Percentiles rank a stretch among this genome's conserved stretches.
Evolutionary conservation across 257 asterid species (phyloP).

Genomic region (Salvia hispanica): DNA sequence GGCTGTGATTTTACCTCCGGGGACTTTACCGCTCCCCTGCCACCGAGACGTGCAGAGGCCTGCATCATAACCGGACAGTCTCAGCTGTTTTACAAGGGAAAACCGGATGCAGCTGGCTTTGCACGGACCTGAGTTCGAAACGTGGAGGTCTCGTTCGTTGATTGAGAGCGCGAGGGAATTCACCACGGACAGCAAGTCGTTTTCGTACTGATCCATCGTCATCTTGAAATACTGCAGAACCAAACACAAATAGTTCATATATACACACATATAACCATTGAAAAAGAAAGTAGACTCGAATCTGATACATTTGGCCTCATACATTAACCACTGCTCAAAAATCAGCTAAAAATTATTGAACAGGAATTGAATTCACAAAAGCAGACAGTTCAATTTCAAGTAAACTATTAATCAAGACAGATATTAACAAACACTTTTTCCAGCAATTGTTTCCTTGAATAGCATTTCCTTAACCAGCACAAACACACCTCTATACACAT

Average conservation of each 20-base stretch:
- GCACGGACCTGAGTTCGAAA: conserved; percentile 54
- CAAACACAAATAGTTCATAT: conserved; percentile 19
- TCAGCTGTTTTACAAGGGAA: conserved; percentile 61
- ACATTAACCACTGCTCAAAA: too few species aligned
- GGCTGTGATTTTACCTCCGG: conserved; percentile 51
- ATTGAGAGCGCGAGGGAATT: conserved; percentile 57
- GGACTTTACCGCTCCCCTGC: conserved; percentile 68
- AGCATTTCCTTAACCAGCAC: too few species aligned
- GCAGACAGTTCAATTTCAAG: too few species aligned
- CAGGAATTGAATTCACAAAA: too few species aligned
- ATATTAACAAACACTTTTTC: too few species aligned
- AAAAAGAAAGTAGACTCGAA: not conserved
- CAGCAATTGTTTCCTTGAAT: too few species aligned
- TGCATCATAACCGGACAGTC: conserved; percentile 74
- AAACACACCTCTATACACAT: too few species aligned
- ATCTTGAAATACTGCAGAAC: conserved; percentile 55
- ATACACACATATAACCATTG: conserved; percentile 3
- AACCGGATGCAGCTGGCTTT: conserved; percentile 73
- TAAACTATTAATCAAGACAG: too few species aligned
- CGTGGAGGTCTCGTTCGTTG: conserved; percentile 50
- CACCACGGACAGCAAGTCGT: conserved; percentile 53
- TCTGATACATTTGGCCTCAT: too few species aligned
- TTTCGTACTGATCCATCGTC: conserved; percentile 55
- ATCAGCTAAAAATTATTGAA: too few species aligned
- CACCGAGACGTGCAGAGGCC: conserved; percentile 73